These are phyloP conservation scores for Globisporangium yorkense DNA, from an alignment of 352 stramenopile genomes.

Conservation along the genomic window DNA sequence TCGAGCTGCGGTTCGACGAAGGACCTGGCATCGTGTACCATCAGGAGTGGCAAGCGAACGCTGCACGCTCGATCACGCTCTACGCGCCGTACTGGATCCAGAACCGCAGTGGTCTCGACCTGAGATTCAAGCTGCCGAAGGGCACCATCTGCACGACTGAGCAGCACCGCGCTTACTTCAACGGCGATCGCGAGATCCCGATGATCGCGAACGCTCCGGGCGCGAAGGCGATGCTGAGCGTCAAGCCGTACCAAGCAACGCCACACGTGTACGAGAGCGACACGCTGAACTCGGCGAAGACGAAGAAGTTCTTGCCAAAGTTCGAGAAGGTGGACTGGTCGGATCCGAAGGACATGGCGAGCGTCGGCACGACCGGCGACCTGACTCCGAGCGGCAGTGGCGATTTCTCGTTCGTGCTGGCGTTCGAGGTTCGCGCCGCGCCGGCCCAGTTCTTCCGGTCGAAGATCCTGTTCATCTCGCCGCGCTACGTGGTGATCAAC, in stretches of 20 bases:
- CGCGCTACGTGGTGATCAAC: conserved; percentile 72
- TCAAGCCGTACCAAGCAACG: conserved; percentile 72
- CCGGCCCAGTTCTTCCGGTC: conserved; percentile 78
- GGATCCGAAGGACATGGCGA: conserved; percentile 60
- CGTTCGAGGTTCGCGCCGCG: conserved; percentile 74
- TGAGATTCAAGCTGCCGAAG: conserved; percentile 58
- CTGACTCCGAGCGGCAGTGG: conserved; percentile 34
- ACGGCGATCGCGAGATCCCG: conserved; percentile 50
- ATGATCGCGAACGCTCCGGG: conserved; percentile 51
- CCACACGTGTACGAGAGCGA: conserved; percentile 44
- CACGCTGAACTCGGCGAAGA: conserved; percentile 35
- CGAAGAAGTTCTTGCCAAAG: conserved; percentile 67
- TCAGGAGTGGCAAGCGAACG: conserved; percentile 56
- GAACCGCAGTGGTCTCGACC: conserved; percentile 74
- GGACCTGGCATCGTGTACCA: conserved; percentile 62
- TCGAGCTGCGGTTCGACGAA: conserved; percentile 58
- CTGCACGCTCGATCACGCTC: conserved; percentile 54
- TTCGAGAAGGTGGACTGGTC: conserved; percentile 76
- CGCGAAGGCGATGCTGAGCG: conserved; percentile 58
- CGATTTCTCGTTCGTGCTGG: conserved; percentile 67
- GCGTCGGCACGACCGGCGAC: conserved; percentile 72
- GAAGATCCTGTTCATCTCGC: conserved; percentile 77
- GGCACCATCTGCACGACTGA: conserved; percentile 53
- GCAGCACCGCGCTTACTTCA: conserved; percentile 69
- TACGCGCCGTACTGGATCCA: conserved; percentile 84